Conservation (phyloP, 257 asterid genomes). For the Rubia yunnanensis region DNA sequence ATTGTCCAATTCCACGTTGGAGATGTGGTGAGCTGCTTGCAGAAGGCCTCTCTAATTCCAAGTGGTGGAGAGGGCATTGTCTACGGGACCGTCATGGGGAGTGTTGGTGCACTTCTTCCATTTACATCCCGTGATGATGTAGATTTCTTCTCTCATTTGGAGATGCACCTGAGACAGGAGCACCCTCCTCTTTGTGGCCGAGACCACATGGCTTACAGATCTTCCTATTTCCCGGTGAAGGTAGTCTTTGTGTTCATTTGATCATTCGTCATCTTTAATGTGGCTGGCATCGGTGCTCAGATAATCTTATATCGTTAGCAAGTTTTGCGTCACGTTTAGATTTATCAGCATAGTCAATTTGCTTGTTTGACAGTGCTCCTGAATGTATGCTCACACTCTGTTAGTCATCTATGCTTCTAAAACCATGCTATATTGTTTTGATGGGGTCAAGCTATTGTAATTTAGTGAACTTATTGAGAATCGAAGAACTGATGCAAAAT, state of each 20-base stretch:
- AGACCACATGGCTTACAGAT: conserved; percentile 98
- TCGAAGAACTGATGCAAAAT: neutral
- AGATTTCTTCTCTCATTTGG: conserved; percentile 95
- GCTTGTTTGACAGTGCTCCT: neutral
- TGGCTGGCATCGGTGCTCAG: neutral
- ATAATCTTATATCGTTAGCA: neutral
- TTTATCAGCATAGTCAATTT: neutral
- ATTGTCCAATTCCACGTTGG: conserved; percentile 96
- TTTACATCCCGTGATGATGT: conserved; percentile 94
- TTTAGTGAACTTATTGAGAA: neutral
- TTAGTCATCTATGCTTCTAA: neutral
- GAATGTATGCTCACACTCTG: neutral
- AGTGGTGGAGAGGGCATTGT: conserved; percentile 95
- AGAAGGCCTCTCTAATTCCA: conserved; percentile 86
- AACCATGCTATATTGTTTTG: neutral
- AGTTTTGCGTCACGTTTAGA: neutral
- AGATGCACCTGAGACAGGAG: conserved; percentile 99
- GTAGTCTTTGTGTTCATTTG: conserved; percentile 23
- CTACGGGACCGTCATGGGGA: conserved; percentile 94
- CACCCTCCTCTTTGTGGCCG: conserved; percentile 97
- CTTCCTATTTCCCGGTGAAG: conserved; percentile 94
- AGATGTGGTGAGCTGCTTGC: conserved; percentile 80
- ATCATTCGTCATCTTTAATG: neutral
- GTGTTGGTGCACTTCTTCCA: conserved; percentile 90
- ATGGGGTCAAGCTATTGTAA: neutral